These are phyloP conservation scores for Meripilus lineatus DNA, from an alignment of 1,284 basidiomycete genomes.

Conservation along the genomic window DNA sequence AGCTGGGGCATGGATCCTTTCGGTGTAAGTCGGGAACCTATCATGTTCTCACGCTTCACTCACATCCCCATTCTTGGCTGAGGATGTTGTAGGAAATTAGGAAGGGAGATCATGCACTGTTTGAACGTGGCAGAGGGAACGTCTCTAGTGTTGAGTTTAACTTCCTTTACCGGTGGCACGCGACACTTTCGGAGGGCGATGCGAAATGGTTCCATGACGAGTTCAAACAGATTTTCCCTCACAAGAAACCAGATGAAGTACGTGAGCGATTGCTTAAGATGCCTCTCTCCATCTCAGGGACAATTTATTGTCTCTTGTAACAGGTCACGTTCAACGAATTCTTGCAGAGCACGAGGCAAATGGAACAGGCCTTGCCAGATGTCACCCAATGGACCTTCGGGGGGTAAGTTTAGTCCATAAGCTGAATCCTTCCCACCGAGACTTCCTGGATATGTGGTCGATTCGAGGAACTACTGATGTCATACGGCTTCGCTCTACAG, in stretches of 20 bases:
- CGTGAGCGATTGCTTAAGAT: no score
- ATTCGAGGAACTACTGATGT: no score
- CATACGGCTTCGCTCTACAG: constrained; percentile 26
- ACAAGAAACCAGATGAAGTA: constrained; percentile 9
- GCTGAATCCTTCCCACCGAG: neutral
- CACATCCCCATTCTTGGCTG: neutral
- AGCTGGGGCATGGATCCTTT: constrained; percentile 62
- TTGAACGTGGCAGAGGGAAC: constrained; percentile 68
- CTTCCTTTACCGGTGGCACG: constrained; percentile 73
- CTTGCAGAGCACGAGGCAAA: no score
- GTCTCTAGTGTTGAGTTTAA: constrained; percentile 73
- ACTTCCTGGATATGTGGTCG: neutral
- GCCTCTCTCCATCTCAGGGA: no score
- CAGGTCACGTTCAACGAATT: neutral
- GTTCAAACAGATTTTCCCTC: constrained; percentile 42
- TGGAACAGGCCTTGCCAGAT: no score
- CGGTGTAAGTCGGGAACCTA: constrained; percentile 35
- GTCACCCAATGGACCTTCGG: no score
- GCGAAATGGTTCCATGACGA: constrained; percentile 51
- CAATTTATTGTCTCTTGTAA: no score
- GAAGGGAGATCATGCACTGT: constrained; percentile 45
- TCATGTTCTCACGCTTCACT: neutral
- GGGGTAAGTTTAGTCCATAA: constrained; percentile 31
- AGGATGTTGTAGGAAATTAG: no score
- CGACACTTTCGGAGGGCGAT: constrained; percentile 57